Percentiles rank a stretch among this genome's conserved stretches.
Evolutionary conservation across 2,329 filamentous ascomycete genomes (phyloP).

Genomic region (Colletotrichum sp.): DNA sequence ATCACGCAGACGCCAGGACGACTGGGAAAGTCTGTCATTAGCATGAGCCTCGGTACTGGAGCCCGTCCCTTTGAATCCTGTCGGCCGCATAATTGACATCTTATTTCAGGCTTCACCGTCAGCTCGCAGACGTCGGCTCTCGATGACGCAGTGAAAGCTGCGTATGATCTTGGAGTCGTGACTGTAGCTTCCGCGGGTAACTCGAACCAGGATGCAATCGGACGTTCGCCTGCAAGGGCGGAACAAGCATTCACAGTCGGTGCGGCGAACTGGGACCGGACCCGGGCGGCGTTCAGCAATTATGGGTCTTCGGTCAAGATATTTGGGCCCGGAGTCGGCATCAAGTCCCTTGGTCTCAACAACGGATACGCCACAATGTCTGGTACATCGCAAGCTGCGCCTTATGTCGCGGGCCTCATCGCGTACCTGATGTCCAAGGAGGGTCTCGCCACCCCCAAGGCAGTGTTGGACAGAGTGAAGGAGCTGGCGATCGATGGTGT

Average conservation of each 20-base stretch:
- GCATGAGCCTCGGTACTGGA: conserved; percentile 43
- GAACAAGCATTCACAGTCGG: conserved; percentile 57
- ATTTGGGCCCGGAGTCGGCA: conserved; percentile 7
- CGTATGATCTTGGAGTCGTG: conserved; percentile 51
- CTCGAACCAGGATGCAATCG: conserved; percentile 27
- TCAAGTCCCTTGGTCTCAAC: conserved; percentile 31
- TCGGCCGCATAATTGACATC: conserved; percentile 29
- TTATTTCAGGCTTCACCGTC: conserved; percentile 14
- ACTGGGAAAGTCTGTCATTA: conserved; percentile 41
- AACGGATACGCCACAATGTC: conserved; percentile 48
- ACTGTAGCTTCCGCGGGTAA: conserved; percentile 63
- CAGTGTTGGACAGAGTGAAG: conserved; percentile 52
- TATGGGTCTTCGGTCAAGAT: conserved; percentile 34
- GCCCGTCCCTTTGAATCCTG: background rate
- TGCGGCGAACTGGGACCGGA: conserved; percentile 45
- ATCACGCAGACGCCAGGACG: conserved; percentile 31
- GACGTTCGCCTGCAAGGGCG: conserved; percentile 53
- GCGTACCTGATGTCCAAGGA: conserved; percentile 38
- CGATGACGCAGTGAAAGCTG: conserved; percentile 54
- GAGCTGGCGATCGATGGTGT: conserved; percentile 45
- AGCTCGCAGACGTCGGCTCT: conserved; percentile 42
- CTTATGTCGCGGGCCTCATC: conserved; percentile 24
- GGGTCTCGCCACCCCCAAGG: conserved; percentile 40
- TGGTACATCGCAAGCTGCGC: conserved; percentile 42
- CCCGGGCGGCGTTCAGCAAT: conserved; percentile 53